Evolutionary conservation across 768 basidiomycete genomes (phyloP), one percentile per base, ranked within the genome.

Genomic region (Porphyrellus cyaneotinctus): DNA sequence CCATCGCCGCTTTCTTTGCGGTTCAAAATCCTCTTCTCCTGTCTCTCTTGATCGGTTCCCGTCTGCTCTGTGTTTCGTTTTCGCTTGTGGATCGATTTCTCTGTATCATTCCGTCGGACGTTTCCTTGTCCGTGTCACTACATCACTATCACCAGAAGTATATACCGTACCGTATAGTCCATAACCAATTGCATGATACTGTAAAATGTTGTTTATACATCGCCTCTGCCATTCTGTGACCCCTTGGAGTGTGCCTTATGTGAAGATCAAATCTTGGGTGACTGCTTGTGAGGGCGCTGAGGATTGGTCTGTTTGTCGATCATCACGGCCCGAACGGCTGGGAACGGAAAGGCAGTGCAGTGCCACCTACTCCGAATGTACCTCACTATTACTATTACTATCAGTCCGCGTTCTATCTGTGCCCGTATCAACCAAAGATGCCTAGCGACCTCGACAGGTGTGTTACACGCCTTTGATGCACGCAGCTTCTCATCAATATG

Each of bases 391-490:
- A 64, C 61, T 47, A 53, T 43, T 51, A 51, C 50, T 14, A 39
- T 51, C 67, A 67, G 58, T 67, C 64, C 67, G 65, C 64, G 64
- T 49, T 58, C 53, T 67, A 66, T 65, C 64, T 61, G 49, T 38
- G 17, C 38, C 30, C 52, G 38, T 47, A 67, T 54, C 64, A 43
- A 33, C 43, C 36, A 57, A 56, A 49, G 46, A 78, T 81, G 80
- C 74, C 79, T 32, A 81, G 80, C 57, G 80, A 81, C 62, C 71
- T 82, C 51, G 80, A 82, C 68, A 76, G 75, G 80, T 80, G 64
- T 72, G 78, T 68, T 60, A 51, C 59, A 66, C 64, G 59, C 66
- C 47, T 67, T 53, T 66, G 57, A 58, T 58, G 48, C 66, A 68
- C 43, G 54, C 66, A 52, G 41, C 45, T 50, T 53, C 59, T 64